Conservation (phyloP, 352 stramenopile genomes). For the Pythium monospermum region DNA sequence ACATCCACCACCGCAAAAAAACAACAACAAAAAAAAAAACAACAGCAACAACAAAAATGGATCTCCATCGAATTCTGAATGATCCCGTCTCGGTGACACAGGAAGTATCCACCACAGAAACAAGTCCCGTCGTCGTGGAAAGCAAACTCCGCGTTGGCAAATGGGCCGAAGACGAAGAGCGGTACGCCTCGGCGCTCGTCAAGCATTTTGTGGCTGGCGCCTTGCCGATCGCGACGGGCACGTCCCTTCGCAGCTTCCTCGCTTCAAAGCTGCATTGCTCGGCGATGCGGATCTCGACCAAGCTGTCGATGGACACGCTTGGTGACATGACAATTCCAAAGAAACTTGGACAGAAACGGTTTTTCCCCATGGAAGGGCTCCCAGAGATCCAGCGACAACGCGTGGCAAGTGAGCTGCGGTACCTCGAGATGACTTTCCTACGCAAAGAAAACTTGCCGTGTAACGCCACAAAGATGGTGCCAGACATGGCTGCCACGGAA, state of each 20-base stretch:
- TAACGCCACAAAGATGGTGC: no score
- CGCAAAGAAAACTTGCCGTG: no score
- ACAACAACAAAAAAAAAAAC: no score
- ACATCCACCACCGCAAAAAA: no score
- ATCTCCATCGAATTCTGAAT: no score
- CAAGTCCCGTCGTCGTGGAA: no score
- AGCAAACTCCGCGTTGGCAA: conserved; percentile 17
- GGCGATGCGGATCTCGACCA: conserved; percentile 24
- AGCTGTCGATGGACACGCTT: conserved; percentile 16
- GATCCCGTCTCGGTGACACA: no score
- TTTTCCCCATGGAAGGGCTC: conserved; percentile 4
- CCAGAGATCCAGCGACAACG: neutral
- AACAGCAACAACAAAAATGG: no score
- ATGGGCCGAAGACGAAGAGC: conserved; percentile 24
- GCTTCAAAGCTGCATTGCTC: conserved; percentile 23
- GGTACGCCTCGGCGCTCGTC: conserved; percentile 17
- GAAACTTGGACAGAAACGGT: conserved; percentile 22
- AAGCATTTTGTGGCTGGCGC: conserved; percentile 18
- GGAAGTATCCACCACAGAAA: no score
- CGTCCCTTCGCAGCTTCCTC: conserved; percentile 20
- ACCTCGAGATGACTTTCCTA: conserved; percentile 4
- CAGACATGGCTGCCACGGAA: no score
- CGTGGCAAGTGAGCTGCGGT: neutral
- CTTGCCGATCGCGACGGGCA: conserved; percentile 13
- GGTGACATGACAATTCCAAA: conserved; percentile 16